phyloP scores from a whole-genome alignment of 345 rosid genomes.

The Ceriops zippeliana region DNA sequence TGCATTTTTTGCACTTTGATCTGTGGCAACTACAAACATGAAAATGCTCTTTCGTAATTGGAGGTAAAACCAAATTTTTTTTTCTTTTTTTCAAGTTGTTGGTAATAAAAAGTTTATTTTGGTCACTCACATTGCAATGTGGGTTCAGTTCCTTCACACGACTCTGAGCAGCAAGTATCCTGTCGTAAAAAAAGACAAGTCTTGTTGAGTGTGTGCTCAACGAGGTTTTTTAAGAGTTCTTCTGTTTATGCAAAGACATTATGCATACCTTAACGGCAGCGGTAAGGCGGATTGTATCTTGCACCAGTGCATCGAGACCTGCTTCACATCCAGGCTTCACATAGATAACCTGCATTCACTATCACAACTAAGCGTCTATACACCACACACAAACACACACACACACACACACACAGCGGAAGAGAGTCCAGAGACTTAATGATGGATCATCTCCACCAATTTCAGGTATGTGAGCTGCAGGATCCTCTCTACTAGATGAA shows the following conservation, averaged over 20 bases:
- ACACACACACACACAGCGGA: background rate
- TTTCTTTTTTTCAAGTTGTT: too few relatives aligned
- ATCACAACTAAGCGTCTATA: conserved; percentile 1
- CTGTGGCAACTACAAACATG: conserved; percentile 20
- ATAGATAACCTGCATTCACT: conserved; percentile 61
- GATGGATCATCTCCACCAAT: conserved; percentile 86
- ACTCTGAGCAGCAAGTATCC: conserved; percentile 80
- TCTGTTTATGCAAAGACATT: background rate
- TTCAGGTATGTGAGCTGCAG: conserved; percentile 42
- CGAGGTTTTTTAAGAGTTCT: background rate
- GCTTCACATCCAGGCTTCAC: conserved; percentile 80
- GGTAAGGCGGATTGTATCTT: conserved; percentile 66
- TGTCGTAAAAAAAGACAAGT: conserved; percentile 27
- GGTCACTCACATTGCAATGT: conserved; percentile 46
- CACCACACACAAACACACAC: background rate
- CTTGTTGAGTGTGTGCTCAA: background rate
- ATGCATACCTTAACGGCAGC: conserved; percentile 42
- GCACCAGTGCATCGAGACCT: conserved; percentile 67
- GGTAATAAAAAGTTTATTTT: background rate
- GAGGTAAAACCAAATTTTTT: background rate
- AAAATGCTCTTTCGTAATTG: background rate
- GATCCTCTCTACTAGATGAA: conserved; percentile 38
- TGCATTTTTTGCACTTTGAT: conserved; percentile 40
- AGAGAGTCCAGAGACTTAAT: conserved; percentile 30
- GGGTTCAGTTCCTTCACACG: conserved; percentile 64